Evolutionary conservation across 2,329 filamentous ascomycete species (phyloP).

Genomic region (Beauveria sp.): DNA sequence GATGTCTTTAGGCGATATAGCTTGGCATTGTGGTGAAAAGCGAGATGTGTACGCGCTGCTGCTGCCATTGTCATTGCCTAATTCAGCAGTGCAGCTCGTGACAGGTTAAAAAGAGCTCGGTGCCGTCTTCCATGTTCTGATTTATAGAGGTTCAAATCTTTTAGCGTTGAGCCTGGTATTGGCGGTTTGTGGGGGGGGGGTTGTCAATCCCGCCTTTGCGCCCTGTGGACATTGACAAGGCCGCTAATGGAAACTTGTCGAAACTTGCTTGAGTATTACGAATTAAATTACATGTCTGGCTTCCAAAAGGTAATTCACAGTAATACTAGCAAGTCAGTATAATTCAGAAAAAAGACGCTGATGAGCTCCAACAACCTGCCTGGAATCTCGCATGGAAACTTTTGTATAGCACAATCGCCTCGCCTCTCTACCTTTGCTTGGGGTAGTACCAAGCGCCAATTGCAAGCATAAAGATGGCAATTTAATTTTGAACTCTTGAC

Average conservation of each 20-base stretch:
- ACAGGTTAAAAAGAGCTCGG: background rate
- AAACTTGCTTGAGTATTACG: background rate
- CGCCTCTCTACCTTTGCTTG: background rate
- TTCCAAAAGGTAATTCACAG: background rate
- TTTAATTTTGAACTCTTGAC: too few relatives aligned
- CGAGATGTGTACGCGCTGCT: conserved; percentile 31
- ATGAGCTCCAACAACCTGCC: background rate
- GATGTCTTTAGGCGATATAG: conserved; percentile 34
- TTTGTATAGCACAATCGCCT: background rate
- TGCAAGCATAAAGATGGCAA: background rate
- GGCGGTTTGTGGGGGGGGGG: conserved; percentile 2
- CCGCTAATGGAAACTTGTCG: conserved; percentile 3
- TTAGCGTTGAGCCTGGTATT: background rate
- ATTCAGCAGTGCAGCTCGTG: background rate
- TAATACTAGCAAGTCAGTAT: background rate
- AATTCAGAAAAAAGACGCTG: background rate
- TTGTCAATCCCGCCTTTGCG: conserved; percentile 9
- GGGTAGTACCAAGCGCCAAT: conserved; percentile 8
- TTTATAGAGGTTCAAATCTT: background rate
- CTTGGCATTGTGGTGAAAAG: conserved; percentile 36
- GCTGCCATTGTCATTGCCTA: conserved; percentile 9
- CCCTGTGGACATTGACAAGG: background rate
- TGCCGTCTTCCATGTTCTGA: background rate
- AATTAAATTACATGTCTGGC: background rate
- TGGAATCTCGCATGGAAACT: too few relatives aligned